These are phyloP conservation scores for Fraxinus sp. DNA, from an alignment of 305 asterid genomes.

Conservation along the genomic window DNA sequence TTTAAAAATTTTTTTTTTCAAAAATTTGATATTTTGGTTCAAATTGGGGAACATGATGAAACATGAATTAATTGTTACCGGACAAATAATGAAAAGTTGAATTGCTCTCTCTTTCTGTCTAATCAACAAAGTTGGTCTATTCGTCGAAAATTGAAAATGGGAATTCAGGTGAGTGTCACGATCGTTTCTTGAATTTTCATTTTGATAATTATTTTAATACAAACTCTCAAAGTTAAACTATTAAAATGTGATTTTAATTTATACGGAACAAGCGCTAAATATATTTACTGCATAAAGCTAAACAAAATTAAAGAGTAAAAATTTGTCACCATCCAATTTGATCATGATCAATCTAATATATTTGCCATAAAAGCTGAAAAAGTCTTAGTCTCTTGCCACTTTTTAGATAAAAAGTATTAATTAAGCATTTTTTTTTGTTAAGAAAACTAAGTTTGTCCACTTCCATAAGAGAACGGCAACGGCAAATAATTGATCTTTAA, in stretches of 20 bases:
- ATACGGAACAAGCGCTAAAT: background rate
- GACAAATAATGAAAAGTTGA: background rate
- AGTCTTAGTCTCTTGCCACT: background rate
- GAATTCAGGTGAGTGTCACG: background rate
- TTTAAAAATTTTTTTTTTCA: background rate
- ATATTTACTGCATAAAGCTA: background rate
- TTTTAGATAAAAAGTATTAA: background rate
- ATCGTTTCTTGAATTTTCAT: background rate
- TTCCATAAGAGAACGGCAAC: background rate
- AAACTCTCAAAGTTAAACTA: background rate
- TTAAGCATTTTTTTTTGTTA: background rate
- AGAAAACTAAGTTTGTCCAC: background rate
- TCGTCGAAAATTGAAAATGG: background rate
- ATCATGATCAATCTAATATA: background rate
- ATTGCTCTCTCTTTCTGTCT: background rate
- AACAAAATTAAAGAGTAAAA: background rate
- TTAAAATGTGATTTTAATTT: no score
- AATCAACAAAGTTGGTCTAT: background rate
- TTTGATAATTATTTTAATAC: background rate
- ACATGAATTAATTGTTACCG: background rate
- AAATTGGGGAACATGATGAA: background rate
- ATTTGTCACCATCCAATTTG: background rate
- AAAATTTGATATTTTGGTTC: background rate
- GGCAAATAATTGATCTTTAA: background rate
- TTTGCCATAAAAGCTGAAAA: background rate